phyloP scores from a whole-genome alignment of 305 asterid genomes.

The Fraxinus xanthoxyloides region DNA sequence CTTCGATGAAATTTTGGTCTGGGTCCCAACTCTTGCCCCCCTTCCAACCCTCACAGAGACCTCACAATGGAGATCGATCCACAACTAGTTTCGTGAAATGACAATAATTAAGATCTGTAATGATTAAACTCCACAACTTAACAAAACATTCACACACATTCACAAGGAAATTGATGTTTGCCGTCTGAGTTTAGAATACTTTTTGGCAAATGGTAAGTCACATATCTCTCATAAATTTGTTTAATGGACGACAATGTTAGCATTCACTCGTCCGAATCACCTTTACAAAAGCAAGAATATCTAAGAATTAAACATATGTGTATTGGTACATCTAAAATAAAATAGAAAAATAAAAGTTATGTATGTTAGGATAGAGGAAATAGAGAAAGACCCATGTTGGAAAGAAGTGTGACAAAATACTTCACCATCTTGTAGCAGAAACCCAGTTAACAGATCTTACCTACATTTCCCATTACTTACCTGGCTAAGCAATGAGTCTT shows the following conservation, averaged over 20 bases:
- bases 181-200: neutral
- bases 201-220: neutral
- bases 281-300: neutral
- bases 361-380: neutral
- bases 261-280: neutral
- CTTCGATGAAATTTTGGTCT: too few species aligned
- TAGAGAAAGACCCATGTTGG: neutral
- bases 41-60: too few species aligned
- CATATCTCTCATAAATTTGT: neutral
- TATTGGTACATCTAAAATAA: neutral
- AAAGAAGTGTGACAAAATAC: neutral
- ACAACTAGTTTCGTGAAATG: too few species aligned
- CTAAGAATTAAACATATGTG: neutral
- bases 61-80: too few species aligned
- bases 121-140: too few species aligned
- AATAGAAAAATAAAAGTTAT: neutral
- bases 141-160: conserved; percentile 24
- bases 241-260: neutral
- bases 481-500: conserved; percentile 84
- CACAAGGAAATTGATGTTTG: neutral
- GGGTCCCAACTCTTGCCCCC: too few species aligned
- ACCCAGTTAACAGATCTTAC: neutral
- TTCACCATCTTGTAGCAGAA: neutral
- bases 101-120: too few species aligned
- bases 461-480: conserved; percentile 34